phyloP scores from a whole-genome alignment of 345 rosid genomes.

The Sonneratia caseolaris region DNA sequence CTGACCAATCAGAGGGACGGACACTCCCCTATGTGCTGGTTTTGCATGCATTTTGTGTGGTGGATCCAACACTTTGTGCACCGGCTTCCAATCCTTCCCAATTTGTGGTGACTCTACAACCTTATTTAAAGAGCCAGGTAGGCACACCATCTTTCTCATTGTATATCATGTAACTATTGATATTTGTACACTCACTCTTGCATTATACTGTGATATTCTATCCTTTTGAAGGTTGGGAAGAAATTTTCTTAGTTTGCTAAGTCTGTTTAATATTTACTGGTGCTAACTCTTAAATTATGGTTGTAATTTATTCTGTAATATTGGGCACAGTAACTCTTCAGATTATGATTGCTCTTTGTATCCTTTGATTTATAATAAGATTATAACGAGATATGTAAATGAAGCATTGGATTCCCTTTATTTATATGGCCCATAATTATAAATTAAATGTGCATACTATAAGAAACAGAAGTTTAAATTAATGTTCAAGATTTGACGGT shows the following conservation, averaged over 20 bases:
- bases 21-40: conserved; percentile 76
- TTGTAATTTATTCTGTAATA: background rate
- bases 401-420: background rate
- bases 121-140: conserved; percentile 96
- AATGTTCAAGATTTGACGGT: background rate
- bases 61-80: conserved; percentile 85
- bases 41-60: conserved; percentile 89
- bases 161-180: background rate
- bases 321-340: background rate
- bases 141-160: background rate
- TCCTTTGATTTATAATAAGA: background rate
- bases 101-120: conserved; percentile 86
- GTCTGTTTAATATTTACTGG: background rate
- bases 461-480: background rate
- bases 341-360: background rate
- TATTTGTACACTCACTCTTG: background rate
- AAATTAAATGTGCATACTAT: background rate
- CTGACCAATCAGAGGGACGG: conserved; percentile 48
- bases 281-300: background rate
- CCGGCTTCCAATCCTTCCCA: conserved; percentile 91
- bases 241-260: too few relatives aligned
- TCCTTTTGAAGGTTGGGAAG: background rate
- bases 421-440: background rate
- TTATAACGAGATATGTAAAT: background rate
- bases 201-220: background rate